Evolutionary conservation across 495 filamentous ascomycete genomes (phyloP).

Genomic region (Halenospora varia): DNA sequence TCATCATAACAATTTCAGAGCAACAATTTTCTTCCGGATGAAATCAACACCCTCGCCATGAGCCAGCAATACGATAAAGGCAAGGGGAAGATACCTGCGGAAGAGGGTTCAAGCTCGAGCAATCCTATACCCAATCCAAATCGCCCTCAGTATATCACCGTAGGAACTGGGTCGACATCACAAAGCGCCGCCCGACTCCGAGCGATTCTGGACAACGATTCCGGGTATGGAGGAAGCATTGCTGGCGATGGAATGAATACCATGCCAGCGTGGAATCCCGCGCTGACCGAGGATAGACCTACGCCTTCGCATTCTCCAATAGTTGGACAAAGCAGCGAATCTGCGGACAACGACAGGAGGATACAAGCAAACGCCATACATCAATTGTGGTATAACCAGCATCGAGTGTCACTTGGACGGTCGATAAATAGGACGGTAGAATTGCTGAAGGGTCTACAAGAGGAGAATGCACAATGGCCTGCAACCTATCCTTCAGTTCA

Average conservation of each 20-base stretch:
- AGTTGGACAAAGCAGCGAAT: conserved; percentile 42
- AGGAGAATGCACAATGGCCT: conserved; percentile 88
- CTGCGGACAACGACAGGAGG: conserved; percentile 35
- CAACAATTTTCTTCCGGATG: neutral
- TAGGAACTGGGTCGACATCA: conserved; percentile 77
- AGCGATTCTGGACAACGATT: conserved; percentile 77
- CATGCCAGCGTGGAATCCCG: conserved; percentile 40
- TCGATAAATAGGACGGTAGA: conserved; percentile 83
- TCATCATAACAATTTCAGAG: neutral
- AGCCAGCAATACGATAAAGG: conserved; percentile 65
- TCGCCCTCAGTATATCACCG: conserved; percentile 67
- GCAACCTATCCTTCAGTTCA: conserved; percentile 91
- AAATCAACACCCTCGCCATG: conserved; percentile 45
- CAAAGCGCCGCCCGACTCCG: conserved; percentile 62
- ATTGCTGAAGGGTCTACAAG: conserved; percentile 69
- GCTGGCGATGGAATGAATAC: conserved; percentile 45
- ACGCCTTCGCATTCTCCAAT: conserved; percentile 53
- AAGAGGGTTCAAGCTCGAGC: conserved; percentile 27
- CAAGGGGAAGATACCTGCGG: conserved; percentile 39
- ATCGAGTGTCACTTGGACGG: conserved; percentile 77
- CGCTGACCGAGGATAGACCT: conserved; percentile 62
- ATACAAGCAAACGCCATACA: conserved; percentile 43
- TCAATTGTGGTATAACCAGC: conserved; percentile 74
- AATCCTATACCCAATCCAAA: conserved; percentile 8
- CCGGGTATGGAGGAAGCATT: conserved; percentile 83